A percentile compares a stretch with the other conserved stretches of the same genome.
Evolutionary conservation across 2,329 filamentous ascomycete genomes (phyloP).

Genomic region (Paecilomyces niveus): DNA sequence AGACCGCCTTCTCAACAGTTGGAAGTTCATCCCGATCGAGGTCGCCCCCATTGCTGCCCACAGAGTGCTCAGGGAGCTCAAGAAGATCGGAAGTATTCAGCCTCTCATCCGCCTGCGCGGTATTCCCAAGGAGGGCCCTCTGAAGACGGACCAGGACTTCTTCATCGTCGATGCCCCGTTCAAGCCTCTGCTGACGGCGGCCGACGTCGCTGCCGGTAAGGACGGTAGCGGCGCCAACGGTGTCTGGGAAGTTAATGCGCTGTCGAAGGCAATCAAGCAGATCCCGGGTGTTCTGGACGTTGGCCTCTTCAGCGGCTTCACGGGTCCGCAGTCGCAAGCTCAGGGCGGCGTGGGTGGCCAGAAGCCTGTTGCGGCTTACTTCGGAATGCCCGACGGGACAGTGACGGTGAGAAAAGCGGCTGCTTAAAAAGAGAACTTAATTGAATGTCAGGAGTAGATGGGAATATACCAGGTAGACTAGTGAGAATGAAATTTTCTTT

Average conservation of each 20-base stretch:
- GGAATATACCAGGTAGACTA: background rate
- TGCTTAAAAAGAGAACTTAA: slow-evolving; percentile 6
- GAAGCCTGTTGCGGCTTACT: slow-evolving; percentile 90
- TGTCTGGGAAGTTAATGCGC: slow-evolving; percentile 69
- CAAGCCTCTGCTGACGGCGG: slow-evolving; percentile 58
- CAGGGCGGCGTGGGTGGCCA: slow-evolving; percentile 64
- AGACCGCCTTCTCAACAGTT: slow-evolving; percentile 62
- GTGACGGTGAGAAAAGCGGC: slow-evolving; percentile 50
- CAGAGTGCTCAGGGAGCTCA: slow-evolving; percentile 66
- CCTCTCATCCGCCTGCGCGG: slow-evolving; percentile 67
- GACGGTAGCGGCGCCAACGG: slow-evolving; percentile 55
- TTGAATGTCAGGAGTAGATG: background rate
- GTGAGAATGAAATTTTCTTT: background rate
- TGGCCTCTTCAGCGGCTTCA: slow-evolving; percentile 78
- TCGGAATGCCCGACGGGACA: slow-evolving; percentile 74
- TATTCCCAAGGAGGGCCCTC: slow-evolving; percentile 71
- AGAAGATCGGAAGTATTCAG: slow-evolving; percentile 62
- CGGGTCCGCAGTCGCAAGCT: slow-evolving; percentile 62
- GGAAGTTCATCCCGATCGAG: slow-evolving; percentile 87
- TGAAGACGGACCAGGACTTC: slow-evolving; percentile 79
- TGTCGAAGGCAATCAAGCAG: slow-evolving; percentile 68
- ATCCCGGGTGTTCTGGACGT: slow-evolving; percentile 87
- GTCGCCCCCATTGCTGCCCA: slow-evolving; percentile 78
- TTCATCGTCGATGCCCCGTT: slow-evolving; percentile 93
- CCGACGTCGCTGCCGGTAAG: slow-evolving; percentile 44